Evolutionary conservation across 2,329 filamentous ascomycete genomes (phyloP), one percentile per base, ranked within the genome.

Genomic region (Colletotrichum liriopes): DNA sequence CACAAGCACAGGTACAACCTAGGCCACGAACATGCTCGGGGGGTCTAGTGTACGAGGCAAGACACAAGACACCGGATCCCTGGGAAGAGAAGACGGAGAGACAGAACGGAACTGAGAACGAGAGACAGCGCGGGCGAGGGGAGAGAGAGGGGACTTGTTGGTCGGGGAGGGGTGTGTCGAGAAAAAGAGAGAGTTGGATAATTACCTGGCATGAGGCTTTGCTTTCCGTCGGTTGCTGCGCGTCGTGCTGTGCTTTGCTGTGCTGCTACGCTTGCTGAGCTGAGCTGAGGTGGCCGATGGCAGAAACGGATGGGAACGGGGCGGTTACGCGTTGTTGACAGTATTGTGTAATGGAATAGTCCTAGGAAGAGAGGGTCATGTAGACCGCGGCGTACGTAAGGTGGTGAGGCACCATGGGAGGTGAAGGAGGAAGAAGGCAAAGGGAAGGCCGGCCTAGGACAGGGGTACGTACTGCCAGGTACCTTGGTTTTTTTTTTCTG

Each of bases 41-140:
- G 49, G 49, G 35, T 56, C 54, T 70, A 60, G 45, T 45, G 64
- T 67, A 56, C 59, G 56, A 67, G 65, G 68, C 49, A 52, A 58
- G 56, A 71, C 58, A 61, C 62, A 71, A 62, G 68, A 67, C 32
- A 49, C 64, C 39, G 26, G 68, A 67, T 62, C 64, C 68, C 64
- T 71, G 68, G 47, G 26, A 54, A 51, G 41, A 61, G 61, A 43
- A 54, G 54, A 54, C 29, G 35, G 59, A 49, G 18, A 51, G 59
- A 62, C 41, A 35, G 20, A 16, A 51, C n/a, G 32, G 23, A 23
- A 32, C 26, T 29, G 56, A 60, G 26, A 43, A 60, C 16, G 43
- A 43, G 56, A 43, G 41, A 60, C 56, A 43, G 41, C 39, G 18
- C 39, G 39, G n/a, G 39, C 37, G 45, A 39, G 23, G 52, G 26